A percentile compares a stretch with the other conserved stretches of the same genome.
Conservation (phyloP, 495 filamentous ascomycete genomes). For the Emericellopsis terricola region DNA sequence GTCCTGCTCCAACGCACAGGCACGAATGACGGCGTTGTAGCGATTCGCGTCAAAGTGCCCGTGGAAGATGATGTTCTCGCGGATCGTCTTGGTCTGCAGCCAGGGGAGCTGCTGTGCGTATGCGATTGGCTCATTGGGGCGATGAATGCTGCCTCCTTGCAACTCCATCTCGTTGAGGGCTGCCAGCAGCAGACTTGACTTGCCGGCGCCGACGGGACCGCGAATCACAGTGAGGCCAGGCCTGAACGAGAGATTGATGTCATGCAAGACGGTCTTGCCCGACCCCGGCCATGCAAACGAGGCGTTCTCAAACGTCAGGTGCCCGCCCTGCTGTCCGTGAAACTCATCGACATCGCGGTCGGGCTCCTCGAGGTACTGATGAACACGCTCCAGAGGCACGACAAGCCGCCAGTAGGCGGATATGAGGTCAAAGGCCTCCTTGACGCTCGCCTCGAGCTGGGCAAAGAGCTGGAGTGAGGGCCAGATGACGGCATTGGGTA, state of each 20-base stretch:
- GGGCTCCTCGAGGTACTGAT: conserved; percentile 69
- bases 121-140: conserved; percentile 51
- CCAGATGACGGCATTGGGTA: conserved; percentile 65
- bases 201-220: conserved; percentile 65
- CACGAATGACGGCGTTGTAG: conserved; percentile 75
- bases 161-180: conserved; percentile 64
- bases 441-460: conserved; percentile 50
- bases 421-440: conserved; percentile 52
- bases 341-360: conserved; percentile 36
- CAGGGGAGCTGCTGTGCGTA: conserved; percentile 80
- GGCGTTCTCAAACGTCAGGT: conserved; percentile 38
- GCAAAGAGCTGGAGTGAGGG: conserved; percentile 62
- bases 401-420: conserved; percentile 55
- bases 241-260: conserved; percentile 41
- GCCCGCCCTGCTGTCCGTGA: conserved; percentile 9
- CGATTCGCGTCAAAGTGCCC: conserved; percentile 56
- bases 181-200: conserved; percentile 63
- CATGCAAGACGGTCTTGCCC: conserved; percentile 35
- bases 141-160: conserved; percentile 33
- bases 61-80: conserved; percentile 69
- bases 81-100: conserved; percentile 82
- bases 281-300: conserved; percentile 66
- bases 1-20: conserved; percentile 83
- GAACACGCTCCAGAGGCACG: conserved; percentile 59
- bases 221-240: conserved; percentile 42